Evolutionary conservation across 176 grass and related monocot genomes (phyloP).

Genomic region (Eleusine coracana): DNA sequence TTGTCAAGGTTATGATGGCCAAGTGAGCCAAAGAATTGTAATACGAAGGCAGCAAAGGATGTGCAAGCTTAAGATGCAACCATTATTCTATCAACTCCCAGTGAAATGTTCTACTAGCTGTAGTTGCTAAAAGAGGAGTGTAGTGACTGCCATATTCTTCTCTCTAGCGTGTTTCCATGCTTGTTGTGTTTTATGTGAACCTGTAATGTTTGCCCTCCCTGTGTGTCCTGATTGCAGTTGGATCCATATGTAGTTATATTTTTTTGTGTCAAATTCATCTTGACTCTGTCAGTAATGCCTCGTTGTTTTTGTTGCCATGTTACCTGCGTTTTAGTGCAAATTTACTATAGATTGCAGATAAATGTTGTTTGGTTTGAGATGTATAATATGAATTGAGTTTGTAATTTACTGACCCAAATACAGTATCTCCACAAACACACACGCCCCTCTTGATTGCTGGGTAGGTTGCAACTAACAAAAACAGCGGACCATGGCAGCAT

Average conservation of each 20-base stretch:
- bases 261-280: constrained; percentile 34
- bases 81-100: constrained; percentile 39
- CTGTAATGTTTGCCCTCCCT: constrained; percentile 35
- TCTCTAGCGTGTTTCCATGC: constrained; percentile 40
- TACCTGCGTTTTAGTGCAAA: neutral
- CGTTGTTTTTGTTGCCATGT: constrained; percentile 21
- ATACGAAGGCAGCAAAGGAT: constrained; percentile 30
- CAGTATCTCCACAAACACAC: neutral
- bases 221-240: constrained; percentile 44
- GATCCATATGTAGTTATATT: constrained; percentile 50
- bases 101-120: constrained; percentile 54
- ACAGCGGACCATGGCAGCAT: constrained; percentile 7
- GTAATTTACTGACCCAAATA: neutral
- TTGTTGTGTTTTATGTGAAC: constrained; percentile 41
- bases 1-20: constrained; percentile 97
- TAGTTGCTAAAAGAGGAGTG: constrained; percentile 46
- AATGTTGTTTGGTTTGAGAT: neutral
- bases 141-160: constrained; percentile 37
- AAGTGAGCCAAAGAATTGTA: constrained; percentile 52
- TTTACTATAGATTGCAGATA: neutral
- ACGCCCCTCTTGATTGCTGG: neutral
- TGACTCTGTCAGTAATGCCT: constrained; percentile 20
- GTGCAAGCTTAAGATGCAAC: constrained; percentile 39
- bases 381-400: neutral
- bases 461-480: constrained; percentile 31